Conservation (phyloP, 352 stramenopile species). For the Globisporangium megalacanthum region DNA sequence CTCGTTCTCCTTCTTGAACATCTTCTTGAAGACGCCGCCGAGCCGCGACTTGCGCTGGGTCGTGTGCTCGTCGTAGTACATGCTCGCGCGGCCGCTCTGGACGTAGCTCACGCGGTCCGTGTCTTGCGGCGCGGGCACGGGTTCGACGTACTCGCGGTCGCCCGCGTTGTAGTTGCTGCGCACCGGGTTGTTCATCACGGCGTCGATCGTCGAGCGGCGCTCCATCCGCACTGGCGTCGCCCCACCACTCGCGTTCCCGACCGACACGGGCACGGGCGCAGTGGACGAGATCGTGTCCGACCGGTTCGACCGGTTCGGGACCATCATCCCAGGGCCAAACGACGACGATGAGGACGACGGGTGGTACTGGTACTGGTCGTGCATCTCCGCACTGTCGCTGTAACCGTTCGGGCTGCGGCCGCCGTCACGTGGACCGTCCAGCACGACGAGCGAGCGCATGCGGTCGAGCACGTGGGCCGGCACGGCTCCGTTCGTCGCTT, state of each 20-base stretch:
- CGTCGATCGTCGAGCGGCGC: conserved; percentile 37
- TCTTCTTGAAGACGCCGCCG: conserved; percentile 87
- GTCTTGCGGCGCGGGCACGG: conserved; percentile 11
- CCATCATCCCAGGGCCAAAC: too few species aligned
- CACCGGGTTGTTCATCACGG: conserved; percentile 44
- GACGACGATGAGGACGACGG: too few species aligned
- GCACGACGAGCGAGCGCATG: conserved; percentile 45
- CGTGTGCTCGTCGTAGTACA: conserved; percentile 60
- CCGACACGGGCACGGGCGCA: conserved; percentile 54
- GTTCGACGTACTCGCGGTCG: background rate
- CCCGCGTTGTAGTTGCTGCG: conserved; percentile 13
- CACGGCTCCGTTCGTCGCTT: conserved; percentile 49
- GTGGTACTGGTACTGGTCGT: too few species aligned
- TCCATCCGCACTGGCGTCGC: conserved; percentile 22
- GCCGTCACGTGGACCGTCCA: too few species aligned
- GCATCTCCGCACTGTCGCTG: too few species aligned
- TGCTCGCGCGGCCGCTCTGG: conserved; percentile 27
- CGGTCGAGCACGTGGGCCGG: conserved; percentile 40
- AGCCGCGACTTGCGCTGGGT: conserved; percentile 70
- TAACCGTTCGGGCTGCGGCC: too few species aligned
- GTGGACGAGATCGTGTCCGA: conserved; percentile 62
- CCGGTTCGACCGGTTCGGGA: conserved; percentile 31
- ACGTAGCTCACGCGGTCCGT: conserved; percentile 22
- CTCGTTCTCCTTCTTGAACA: conserved; percentile 88
- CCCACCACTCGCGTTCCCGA: conserved; percentile 21